These are phyloP conservation scores for Colletotrichum graminicola DNA, from an alignment of 2,329 filamentous ascomycete genomes.

Conservation along the genomic window DNA sequence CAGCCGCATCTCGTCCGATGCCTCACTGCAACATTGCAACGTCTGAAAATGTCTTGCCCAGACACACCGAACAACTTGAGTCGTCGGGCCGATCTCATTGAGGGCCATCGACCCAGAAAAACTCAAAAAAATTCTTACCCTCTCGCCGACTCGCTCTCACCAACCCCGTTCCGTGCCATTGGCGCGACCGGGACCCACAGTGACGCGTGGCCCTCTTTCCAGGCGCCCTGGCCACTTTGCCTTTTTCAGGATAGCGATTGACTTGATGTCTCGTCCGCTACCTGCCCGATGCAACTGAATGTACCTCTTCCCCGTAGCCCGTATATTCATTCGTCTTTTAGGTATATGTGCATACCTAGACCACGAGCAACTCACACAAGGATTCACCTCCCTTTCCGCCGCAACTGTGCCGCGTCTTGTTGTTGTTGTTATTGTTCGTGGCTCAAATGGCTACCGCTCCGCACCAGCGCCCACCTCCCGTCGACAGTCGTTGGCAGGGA, in stretches of 20 bases:
- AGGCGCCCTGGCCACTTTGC: conserved; percentile 9
- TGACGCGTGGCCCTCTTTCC: conserved; percentile 36
- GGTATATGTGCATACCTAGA: conserved; percentile 7
- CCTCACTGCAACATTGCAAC: background rate
- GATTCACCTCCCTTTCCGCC: conserved; percentile 19
- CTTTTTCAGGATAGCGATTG: conserved; percentile 18
- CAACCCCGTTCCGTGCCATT: conserved; percentile 7
- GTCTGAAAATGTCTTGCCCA: background rate
- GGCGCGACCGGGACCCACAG: conserved; percentile 21
- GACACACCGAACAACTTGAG: no score
- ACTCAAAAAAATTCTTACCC: background rate
- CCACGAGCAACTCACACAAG: background rate
- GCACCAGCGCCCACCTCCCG: conserved; percentile 18
- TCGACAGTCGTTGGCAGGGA: background rate
- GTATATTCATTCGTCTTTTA: background rate
- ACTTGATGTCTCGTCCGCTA: conserved; percentile 1
- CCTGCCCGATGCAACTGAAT: conserved; percentile 4
- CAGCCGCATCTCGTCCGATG: background rate
- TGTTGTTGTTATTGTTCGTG: background rate
- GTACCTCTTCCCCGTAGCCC: background rate
- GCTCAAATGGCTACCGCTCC: conserved; percentile 29
- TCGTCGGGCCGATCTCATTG: no score
- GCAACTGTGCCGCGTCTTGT: conserved; percentile 14
- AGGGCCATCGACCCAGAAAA: no score
- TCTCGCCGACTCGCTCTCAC: background rate